Base-by-base conservation (phyloP, 805 yeast species). In the Teunomyces pallodes region DNA sequence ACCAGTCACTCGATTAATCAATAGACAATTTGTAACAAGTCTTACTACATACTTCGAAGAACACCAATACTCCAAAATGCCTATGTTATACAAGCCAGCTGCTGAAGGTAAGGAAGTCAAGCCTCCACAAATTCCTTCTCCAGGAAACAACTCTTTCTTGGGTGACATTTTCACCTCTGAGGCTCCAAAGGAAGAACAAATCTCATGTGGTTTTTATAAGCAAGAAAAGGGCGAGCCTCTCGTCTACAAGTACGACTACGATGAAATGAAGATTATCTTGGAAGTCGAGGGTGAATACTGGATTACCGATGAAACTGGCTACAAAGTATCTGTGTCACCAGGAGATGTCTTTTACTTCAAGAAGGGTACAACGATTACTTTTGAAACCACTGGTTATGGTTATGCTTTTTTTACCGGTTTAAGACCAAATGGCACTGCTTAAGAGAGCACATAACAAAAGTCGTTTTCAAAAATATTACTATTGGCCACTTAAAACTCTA, bases 311-410 rank as follows among this genome's bases (percentile, higher is more conserved):
- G 85, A 82, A 68, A 76, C 82, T 46, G 90, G 90, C 20, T 72
- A 74, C 64, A 72, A 73, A 51, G 82, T 80, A 45, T 70, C 67
- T 46, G 84, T 77, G 47, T 64, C 72, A 38, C 85, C 86, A 45
- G 90, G 90, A 46, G 89, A 84, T 57, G 83, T 82, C 27, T 76
- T 84, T 56, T 82, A 77, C 75, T 80, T 84, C 70, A 79, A 76
- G 58, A 81, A 82, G 62, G 89, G 87, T n/a, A 70, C 80, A 53
- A 82, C 86, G 45, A 79, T 84, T 57, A 84, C 76, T 16, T 71
- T 72, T 41, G 66, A 84, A 49, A 81, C 84, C 67, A 74, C 81
- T 51, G 88, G 86, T 50, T 83, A 79, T 58, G 88, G 84, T 26
- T 76, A 77, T 46, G 83, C 86, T 45, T 84, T 74, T 69, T 82